A percentile compares a stretch with the other conserved stretches of the same genome.
These are phyloP conservation scores for Sphaceloma murrayae DNA, from an alignment of 2,329 filamentous ascomycete species.

Conservation along the genomic window DNA sequence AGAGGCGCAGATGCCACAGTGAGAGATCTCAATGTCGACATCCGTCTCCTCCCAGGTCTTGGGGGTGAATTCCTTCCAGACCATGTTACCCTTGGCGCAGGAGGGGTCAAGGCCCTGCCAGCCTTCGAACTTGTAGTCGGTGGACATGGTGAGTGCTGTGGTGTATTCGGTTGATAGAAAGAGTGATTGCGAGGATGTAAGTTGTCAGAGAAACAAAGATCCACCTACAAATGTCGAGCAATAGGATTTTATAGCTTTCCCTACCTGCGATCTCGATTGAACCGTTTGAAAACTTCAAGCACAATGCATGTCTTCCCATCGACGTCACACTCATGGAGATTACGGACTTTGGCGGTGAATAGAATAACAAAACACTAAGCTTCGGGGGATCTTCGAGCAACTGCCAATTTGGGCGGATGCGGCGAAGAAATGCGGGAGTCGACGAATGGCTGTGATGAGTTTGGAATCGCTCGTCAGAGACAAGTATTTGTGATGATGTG, in stretches of 20 bases:
- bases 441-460: too few species aligned
- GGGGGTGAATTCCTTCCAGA: constrained; percentile 41
- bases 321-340: constrained; percentile 11
- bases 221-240: too few species aligned
- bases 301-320: too few species aligned
- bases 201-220: neutral
- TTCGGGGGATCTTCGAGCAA: too few species aligned
- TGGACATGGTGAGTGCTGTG: constrained; percentile 20
- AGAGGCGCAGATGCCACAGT: constrained; percentile 31
- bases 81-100: constrained; percentile 45
- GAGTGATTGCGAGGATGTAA: neutral
- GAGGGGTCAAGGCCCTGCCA: constrained; percentile 46
- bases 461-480: too few species aligned
- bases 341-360: constrained; percentile 9
- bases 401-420: neutral
- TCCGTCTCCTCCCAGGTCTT: constrained; percentile 31
- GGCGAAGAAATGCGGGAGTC: neutral
- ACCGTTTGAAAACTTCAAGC: constrained; percentile 1
- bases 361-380: too few species aligned
- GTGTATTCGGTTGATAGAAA: neutral
- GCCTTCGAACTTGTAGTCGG: constrained; percentile 46
- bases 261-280: neutral
- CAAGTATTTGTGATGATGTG: too few species aligned
- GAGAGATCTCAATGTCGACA: constrained; percentile 35
- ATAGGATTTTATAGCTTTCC: neutral